A percentile compares a stretch with the other conserved stretches of the same genome.
Conservation (phyloP, 2,329 filamentous ascomycete genomes). For the Scolecobasidium constrictum region DNA sequence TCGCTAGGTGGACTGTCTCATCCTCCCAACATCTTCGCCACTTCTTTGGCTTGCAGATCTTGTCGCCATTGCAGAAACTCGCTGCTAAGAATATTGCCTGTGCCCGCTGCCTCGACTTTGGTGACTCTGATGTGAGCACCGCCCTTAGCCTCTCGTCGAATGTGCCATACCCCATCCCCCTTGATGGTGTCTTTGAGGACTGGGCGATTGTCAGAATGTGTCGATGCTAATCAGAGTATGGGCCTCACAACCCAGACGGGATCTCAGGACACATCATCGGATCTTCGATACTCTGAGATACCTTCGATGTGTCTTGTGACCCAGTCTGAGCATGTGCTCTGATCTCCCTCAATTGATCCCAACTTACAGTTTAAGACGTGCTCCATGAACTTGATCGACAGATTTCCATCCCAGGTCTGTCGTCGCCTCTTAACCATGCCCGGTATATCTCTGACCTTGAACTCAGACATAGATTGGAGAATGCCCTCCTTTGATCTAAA, state of each 20-base stretch:
- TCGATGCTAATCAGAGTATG: not conserved
- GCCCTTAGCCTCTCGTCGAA: conserved; percentile 50
- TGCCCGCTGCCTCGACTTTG: conserved; percentile 60
- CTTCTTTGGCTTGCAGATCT: conserved; percentile 11
- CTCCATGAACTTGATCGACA: conserved; percentile 83
- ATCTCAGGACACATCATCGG: conserved; percentile 3
- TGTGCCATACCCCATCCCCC: conserved; percentile 69
- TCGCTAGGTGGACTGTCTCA: too few relatives aligned
- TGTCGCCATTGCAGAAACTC: conserved; percentile 65
- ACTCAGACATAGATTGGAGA: conserved; percentile 61
- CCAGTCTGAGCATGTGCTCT: too few relatives aligned
- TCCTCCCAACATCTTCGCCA: conserved; percentile 8
- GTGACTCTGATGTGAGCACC: conserved; percentile 61
- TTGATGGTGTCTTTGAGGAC: conserved; percentile 49
- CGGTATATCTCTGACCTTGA: conserved; percentile 71
- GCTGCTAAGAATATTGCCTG: conserved; percentile 64
- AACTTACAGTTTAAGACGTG: conserved; percentile 64
- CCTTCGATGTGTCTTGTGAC: too few relatives aligned
- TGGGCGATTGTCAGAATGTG: conserved; percentile 16
- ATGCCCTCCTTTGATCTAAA: conserved; percentile 68
- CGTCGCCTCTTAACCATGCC: conserved; percentile 59
- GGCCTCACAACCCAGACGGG: too few relatives aligned
- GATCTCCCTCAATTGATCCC: too few relatives aligned
- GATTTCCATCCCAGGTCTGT: conserved; percentile 77
- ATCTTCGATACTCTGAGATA: too few relatives aligned